phyloP scores from a whole-genome alignment of 768 basidiomycete genomes.

The Trametes sanguinea region DNA sequence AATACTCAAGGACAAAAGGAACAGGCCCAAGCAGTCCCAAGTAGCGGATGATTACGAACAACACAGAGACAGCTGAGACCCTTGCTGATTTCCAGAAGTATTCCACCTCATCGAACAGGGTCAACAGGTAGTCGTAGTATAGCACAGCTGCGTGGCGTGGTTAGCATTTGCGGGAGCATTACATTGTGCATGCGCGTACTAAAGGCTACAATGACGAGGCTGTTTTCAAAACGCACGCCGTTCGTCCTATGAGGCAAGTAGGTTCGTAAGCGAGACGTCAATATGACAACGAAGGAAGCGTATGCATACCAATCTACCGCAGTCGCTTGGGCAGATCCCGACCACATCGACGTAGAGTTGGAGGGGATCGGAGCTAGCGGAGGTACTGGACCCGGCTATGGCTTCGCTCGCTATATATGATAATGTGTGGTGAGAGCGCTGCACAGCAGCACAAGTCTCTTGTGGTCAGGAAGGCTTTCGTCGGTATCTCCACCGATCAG shows the following conservation, averaged over 20 bases:
- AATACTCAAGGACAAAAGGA: conserved; percentile 19
- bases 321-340: background rate
- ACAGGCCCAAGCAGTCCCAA: conserved; percentile 26
- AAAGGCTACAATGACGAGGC: background rate
- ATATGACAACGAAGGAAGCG: too few relatives aligned
- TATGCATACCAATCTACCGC: too few relatives aligned
- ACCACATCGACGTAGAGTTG: background rate
- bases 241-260: too few relatives aligned
- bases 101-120: conserved; percentile 44
- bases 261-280: too few relatives aligned
- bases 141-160: conserved; percentile 28
- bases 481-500: background rate
- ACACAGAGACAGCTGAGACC: conserved; percentile 19
- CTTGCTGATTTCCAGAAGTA: conserved; percentile 42
- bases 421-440: background rate
- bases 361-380: background rate
- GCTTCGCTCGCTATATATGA: background rate
- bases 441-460: background rate
- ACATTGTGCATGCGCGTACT: too few relatives aligned
- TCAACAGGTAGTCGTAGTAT: conserved; percentile 51
- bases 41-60: conserved; percentile 31
- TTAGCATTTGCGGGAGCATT: too few relatives aligned
- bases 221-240: too few relatives aligned
- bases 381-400: background rate
- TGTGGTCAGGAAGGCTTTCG: background rate